phyloP scores from a whole-genome alignment of 1,139 yeast genomes.

The Scheffersomyces illinoinensis region DNA sequence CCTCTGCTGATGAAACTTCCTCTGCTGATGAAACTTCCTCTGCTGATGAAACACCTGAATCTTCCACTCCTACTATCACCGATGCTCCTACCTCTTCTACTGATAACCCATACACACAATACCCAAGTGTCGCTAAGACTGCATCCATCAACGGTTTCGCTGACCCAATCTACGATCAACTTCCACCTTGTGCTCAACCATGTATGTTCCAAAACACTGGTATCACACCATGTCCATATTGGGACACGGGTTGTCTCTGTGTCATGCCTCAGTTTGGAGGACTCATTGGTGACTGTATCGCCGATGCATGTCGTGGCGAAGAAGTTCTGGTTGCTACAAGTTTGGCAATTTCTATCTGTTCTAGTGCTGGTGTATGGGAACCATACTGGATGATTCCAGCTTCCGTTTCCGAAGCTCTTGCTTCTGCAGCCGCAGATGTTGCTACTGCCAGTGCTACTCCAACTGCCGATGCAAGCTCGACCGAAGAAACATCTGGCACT shows the following conservation, averaged over 20 bases:
- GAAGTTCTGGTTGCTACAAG: constrained; percentile 40
- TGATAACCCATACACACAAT: constrained; percentile 31
- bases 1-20: constrained; percentile 11
- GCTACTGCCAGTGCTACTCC: constrained; percentile 23
- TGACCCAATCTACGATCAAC: constrained; percentile 41
- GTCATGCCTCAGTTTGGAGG: constrained; percentile 50
- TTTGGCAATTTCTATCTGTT: constrained; percentile 42
- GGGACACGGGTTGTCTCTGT: constrained; percentile 58
- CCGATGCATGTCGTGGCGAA: constrained; percentile 28
- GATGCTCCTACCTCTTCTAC: constrained; percentile 1
- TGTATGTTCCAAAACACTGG: constrained; percentile 21
- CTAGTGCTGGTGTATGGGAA: constrained; percentile 38
- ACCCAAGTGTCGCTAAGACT: constrained; percentile 49
- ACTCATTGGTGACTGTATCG: constrained; percentile 45
- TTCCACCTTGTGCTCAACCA: constrained; percentile 46
- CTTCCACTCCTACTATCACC: not conserved
- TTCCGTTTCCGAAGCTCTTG: constrained; percentile 19
- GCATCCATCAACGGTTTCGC: constrained; percentile 57
- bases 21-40: constrained; percentile 8
- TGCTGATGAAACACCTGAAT: not conserved
- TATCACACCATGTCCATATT: constrained; percentile 50
- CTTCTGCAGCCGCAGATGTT: constrained; percentile 4
- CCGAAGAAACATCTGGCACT: constrained; percentile 1
- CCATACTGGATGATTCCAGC: constrained; percentile 45
- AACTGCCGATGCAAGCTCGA: constrained; percentile 2